Evolutionary conservation across 345 rosid genomes (phyloP), one percentile per base, ranked within the genome.

Genomic region (Pistacia vera): DNA sequence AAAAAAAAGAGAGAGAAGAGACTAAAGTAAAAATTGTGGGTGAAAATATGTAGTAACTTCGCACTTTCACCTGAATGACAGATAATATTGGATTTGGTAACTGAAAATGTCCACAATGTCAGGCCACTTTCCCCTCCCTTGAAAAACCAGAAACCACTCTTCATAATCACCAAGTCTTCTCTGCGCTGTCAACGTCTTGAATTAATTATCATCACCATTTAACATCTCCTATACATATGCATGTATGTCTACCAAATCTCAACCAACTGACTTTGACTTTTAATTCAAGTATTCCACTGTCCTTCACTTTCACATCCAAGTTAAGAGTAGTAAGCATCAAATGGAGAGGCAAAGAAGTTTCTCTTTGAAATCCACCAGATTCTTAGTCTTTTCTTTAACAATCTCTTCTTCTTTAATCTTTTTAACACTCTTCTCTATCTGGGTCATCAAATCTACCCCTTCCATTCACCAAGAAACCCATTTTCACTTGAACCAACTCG

Each of bases 341-440:
- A 95, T 95, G 99, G 98, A 93, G 81, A 90, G 92, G 81, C 97
- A 88, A 74, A 79, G 83, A 77, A 95, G 95, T 84, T 93, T 93
- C 88, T 82, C 86, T 52, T 75, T 89, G 51, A 95, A 88, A 83
- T 81, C 95, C 80, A 80, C 92, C 0, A 86, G 89, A 78, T 76
- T 85, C 73, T 83, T 90, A 66, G 83, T 82, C 25, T 83, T 91
- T 38, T 78, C 87, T 72, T 77, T 88, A 68, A 66, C 88, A 5
- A 46, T 93, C 72, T 90, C 90, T 20, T 84, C 86, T 80, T 91
- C 90, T 71, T 63, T 93, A 38, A 60, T 87, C 83, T 82, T 90
- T 81, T 73, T 95, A 66, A 38, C 79, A 63, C 73, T 87, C 82
- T 85, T 93, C 77, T 87, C 92, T 46, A 12, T 74, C 77, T 90